phyloP scores from a whole-genome alignment of 139 green algal species.

The Chlamydomonas incerta region DNA sequence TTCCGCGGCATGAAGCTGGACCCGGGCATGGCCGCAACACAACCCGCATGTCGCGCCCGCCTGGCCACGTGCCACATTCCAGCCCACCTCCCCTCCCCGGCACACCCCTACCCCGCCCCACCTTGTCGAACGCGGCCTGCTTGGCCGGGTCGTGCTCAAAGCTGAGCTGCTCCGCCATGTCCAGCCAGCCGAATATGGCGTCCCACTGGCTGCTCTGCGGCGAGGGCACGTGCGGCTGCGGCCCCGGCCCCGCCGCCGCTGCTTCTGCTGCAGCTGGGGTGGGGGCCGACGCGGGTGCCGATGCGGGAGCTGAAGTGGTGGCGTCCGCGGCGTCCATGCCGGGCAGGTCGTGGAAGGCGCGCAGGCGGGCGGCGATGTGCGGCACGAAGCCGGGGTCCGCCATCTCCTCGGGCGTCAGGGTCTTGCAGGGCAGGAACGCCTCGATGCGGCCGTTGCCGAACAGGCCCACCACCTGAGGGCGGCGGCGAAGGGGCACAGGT shows the following conservation, averaged over 20 bases:
- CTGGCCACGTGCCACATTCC: too few relatives aligned
- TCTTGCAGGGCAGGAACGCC: conserved; percentile 73
- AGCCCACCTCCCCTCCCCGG: too few relatives aligned
- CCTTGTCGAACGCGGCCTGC: conserved; percentile 51
- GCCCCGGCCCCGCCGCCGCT: too few relatives aligned
- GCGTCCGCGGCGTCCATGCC: background rate
- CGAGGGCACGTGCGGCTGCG: background rate
- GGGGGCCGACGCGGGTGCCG: background rate
- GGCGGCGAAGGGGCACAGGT: too few relatives aligned
- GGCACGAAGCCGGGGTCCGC: conserved; percentile 51
- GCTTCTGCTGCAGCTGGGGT: background rate
- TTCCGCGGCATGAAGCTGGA: too few relatives aligned
- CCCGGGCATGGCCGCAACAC: too few relatives aligned
- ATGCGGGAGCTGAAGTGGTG: background rate
- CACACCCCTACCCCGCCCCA: too few relatives aligned
- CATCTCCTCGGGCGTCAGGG: conserved; percentile 81
- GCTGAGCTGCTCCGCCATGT: conserved; percentile 66
- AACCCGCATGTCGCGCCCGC: too few relatives aligned
- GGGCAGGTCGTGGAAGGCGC: conserved; percentile 62
- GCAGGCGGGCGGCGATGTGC: conserved; percentile 73
- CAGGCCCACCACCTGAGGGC: conserved; percentile 79
- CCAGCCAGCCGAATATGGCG: conserved; percentile 67
- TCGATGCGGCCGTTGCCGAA: conserved; percentile 91
- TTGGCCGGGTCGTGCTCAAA: conserved; percentile 71
- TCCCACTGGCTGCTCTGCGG: conserved; percentile 43